These are phyloP conservation scores for Brasilioporus rufonigricans DNA, from an alignment of 768 basidiomycete species.

Conservation along the genomic window DNA sequence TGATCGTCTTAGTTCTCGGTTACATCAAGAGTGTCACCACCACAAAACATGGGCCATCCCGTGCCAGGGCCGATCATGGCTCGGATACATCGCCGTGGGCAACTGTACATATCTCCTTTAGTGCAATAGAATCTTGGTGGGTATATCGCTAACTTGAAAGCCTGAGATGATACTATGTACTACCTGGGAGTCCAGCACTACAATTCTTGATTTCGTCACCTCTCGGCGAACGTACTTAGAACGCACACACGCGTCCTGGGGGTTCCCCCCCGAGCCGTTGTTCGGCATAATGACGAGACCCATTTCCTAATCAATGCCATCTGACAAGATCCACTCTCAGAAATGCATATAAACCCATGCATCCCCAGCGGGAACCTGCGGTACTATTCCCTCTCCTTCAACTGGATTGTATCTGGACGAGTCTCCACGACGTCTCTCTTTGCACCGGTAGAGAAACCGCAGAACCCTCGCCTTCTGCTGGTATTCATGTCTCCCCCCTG, in stretches of 20 bases:
- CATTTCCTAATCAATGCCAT: not conserved
- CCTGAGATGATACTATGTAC: too few relatives aligned
- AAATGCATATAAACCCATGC: not conserved
- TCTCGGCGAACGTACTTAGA: not conserved
- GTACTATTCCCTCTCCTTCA: not conserved
- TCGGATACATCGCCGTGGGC: too few relatives aligned
- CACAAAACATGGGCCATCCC: too few relatives aligned
- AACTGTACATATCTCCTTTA: too few relatives aligned
- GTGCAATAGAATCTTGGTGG: too few relatives aligned
- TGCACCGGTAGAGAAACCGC: slow-evolving; percentile 15
- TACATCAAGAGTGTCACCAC: too few relatives aligned
- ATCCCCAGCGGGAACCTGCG: not conserved
- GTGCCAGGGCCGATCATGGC: too few relatives aligned
- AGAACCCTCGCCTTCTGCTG: slow-evolving; percentile 33
- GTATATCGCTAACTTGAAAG: too few relatives aligned
- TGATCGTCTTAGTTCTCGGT: too few relatives aligned
- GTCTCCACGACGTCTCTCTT: slow-evolving; percentile 1
- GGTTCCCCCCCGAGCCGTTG: not conserved
- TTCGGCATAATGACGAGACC: not conserved
- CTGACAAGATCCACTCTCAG: not conserved
- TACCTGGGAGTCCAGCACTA: too few relatives aligned
- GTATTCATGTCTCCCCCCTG: slow-evolving; percentile 45
- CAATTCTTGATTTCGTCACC: too few relatives aligned
- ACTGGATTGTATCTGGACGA: not conserved
- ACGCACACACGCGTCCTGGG: not conserved